phyloP scores from a whole-genome alignment of 305 asterid genomes.

The Fraxinus floribunda region DNA sequence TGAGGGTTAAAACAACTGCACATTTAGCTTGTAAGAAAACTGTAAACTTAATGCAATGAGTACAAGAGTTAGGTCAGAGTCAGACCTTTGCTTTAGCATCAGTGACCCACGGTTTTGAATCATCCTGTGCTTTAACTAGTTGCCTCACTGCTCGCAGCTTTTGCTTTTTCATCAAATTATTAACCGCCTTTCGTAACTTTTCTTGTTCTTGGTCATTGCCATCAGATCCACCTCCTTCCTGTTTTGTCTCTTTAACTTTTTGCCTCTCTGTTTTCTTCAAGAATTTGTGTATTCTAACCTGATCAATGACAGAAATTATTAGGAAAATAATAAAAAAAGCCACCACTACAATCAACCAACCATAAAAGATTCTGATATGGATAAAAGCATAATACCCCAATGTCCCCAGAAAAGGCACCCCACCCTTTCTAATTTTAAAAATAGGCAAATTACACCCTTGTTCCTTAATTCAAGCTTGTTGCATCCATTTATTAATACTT shows the following conservation, averaged over 20 bases:
- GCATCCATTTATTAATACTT: background rate
- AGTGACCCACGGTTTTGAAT: constrained; percentile 72
- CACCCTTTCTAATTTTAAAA: background rate
- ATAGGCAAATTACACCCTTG: background rate
- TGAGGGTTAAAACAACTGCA: constrained; percentile 35
- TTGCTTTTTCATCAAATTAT: constrained; percentile 71
- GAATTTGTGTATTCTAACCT: constrained; percentile 77
- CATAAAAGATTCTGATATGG: background rate
- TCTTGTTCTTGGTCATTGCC: constrained; percentile 43
- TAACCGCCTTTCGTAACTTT: constrained; percentile 51
- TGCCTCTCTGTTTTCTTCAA: constrained; percentile 72
- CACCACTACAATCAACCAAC: background rate
- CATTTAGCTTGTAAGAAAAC: constrained; percentile 15
- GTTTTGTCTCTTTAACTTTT: constrained; percentile 33
- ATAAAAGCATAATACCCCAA: background rate
- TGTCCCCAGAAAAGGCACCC: background rate
- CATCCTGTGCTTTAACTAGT: constrained; percentile 58
- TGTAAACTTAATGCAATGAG: constrained; percentile 15
- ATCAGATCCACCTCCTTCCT: constrained; percentile 44
- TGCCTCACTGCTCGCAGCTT: constrained; percentile 71
- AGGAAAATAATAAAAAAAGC: constrained; percentile 13
- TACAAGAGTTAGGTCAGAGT: constrained; percentile 29
- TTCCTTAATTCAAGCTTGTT: background rate
- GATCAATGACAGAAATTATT: constrained; percentile 25
- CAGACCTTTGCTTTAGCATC: constrained; percentile 76